phyloP scores from a whole-genome alignment of 2,329 filamentous ascomycete genomes.

The Cyphellophora europaea region DNA sequence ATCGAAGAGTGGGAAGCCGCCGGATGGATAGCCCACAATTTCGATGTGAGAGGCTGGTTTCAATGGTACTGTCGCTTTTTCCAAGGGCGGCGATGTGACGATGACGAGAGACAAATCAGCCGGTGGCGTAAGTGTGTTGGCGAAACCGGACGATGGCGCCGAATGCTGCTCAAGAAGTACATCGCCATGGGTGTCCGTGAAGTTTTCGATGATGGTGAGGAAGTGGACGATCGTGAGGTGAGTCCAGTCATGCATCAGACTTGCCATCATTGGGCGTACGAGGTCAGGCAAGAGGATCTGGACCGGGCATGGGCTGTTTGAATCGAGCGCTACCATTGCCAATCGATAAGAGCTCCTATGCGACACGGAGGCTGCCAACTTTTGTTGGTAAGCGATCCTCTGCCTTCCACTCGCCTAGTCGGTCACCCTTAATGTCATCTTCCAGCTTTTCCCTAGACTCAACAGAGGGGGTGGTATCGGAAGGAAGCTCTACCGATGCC shows the following conservation, averaged over 20 bases:
- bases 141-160: constrained; percentile 39
- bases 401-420: too few relatives aligned
- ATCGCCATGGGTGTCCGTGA: constrained; percentile 36
- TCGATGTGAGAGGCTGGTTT: constrained; percentile 48
- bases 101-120: constrained; percentile 43
- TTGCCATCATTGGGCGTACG: constrained; percentile 48
- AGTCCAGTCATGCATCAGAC: constrained; percentile 50
- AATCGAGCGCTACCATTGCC: neutral
- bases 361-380: too few relatives aligned
- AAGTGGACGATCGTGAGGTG: constrained; percentile 26
- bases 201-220: constrained; percentile 31
- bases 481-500: too few relatives aligned
- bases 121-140: constrained; percentile 47
- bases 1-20: constrained; percentile 48
- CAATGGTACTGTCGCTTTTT: constrained; percentile 49
- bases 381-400: too few relatives aligned
- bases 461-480: too few relatives aligned
- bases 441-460: too few relatives aligned
- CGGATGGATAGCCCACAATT: constrained; percentile 46
- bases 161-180: constrained; percentile 45
- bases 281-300: constrained; percentile 40
- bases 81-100: constrained; percentile 39
- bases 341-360: too few relatives aligned
- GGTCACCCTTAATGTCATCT: too few relatives aligned
- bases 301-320: constrained; percentile 35